Conservation (phyloP, 805 yeast species). For the Diddensiella santjacobensis region DNA sequence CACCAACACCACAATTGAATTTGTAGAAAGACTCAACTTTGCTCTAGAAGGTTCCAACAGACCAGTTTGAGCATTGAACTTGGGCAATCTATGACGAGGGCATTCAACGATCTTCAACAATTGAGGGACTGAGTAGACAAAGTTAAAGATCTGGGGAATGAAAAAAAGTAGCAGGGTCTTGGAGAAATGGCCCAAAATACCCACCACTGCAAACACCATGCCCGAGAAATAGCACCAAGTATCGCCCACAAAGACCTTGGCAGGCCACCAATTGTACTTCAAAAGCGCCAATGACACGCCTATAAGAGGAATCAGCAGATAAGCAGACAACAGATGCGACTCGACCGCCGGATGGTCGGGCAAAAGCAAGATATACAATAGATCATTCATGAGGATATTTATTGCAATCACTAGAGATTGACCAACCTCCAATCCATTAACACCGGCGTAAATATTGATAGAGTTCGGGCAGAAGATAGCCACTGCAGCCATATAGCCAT, state of each 20-base stretch:
- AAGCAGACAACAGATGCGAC: constrained; percentile 77
- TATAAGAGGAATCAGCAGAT: constrained; percentile 76
- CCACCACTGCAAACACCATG: constrained; percentile 97
- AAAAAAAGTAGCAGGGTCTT: constrained; percentile 84
- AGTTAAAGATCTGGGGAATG: constrained; percentile 87
- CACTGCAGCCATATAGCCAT: constrained; percentile 83
- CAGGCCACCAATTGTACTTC: constrained; percentile 85
- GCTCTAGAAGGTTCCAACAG: constrained; percentile 66
- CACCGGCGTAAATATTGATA: constrained; percentile 92
- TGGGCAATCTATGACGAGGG: constrained; percentile 93
- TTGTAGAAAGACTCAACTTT: constrained; percentile 27
- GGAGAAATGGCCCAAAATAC: constrained; percentile 93
- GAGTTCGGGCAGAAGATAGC: constrained; percentile 95
- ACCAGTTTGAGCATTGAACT: constrained; percentile 62
- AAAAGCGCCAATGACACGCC: constrained; percentile 79
- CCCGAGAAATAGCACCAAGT: constrained; percentile 98
- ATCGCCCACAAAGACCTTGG: constrained; percentile 93
- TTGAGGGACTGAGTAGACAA: constrained; percentile 89
- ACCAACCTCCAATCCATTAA: constrained; percentile 95
- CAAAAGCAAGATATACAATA: constrained; percentile 50
- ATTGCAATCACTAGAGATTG: constrained; percentile 78
- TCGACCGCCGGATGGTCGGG: constrained; percentile 60
- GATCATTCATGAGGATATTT: constrained; percentile 71
- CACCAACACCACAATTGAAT: constrained; percentile 25
- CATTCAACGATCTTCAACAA: constrained; percentile 82